These are phyloP conservation scores for Evernia prunastri DNA, from an alignment of 495 filamentous ascomycete species.

Conservation along the genomic window DNA sequence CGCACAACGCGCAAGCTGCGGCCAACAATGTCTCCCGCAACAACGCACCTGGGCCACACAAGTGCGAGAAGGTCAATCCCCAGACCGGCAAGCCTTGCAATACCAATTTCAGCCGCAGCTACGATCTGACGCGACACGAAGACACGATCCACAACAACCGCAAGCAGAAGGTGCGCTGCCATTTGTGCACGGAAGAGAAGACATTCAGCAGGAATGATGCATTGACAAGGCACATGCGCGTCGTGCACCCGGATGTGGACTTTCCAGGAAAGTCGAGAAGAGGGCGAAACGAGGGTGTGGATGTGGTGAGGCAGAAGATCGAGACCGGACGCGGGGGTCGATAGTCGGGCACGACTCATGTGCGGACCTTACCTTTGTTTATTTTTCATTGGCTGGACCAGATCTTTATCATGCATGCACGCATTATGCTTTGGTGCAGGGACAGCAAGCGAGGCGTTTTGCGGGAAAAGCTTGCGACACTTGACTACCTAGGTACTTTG, in stretches of 20 bases:
- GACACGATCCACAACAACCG: conserved; percentile 94
- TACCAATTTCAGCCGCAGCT: conserved; percentile 91
- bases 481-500: background rate
- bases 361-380: background rate
- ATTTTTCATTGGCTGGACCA: conserved; percentile 1
- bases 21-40: conserved; percentile 45
- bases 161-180: conserved; percentile 93
- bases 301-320: conserved; percentile 16
- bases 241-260: conserved; percentile 81
- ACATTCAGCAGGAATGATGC: conserved; percentile 91
- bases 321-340: conserved; percentile 13
- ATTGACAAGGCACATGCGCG: conserved; percentile 84
- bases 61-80: conserved; percentile 87
- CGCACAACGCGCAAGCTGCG: conserved; percentile 38
- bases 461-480: background rate
- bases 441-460: conserved; percentile 13
- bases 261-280: conserved; percentile 41
- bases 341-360: conserved; percentile 1
- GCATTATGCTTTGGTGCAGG: conserved; percentile 4
- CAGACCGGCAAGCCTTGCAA: conserved; percentile 96
- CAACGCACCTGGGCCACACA: conserved; percentile 82
- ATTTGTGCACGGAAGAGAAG: conserved; percentile 94
- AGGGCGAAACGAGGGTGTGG: conserved; percentile 13
- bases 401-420: conserved; percentile 10
- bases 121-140: conserved; percentile 95